Conservation (phyloP, 768 basidiomycete species). For the Kwoniella sp. region DNA sequence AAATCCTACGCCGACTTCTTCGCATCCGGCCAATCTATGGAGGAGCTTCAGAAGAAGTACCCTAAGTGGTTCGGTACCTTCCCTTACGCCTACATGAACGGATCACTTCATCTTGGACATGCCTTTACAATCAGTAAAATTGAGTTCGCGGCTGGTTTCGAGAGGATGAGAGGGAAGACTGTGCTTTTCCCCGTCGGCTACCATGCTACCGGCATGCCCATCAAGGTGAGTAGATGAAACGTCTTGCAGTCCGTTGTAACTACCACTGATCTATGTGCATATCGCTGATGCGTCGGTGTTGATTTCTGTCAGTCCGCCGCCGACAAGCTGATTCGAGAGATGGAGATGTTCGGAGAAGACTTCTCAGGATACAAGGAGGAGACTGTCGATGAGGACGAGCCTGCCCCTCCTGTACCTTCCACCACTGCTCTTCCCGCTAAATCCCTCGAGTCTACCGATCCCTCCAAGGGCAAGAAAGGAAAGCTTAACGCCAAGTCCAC, state of each 20-base stretch:
- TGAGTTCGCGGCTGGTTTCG: conserved; percentile 92
- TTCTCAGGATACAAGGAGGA: conserved; percentile 68
- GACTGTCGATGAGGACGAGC: conserved; percentile 53
- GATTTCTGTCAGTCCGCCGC: conserved; percentile 72
- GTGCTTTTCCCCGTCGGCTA: conserved; percentile 96
- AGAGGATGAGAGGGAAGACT: conserved; percentile 90
- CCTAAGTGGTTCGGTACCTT: conserved; percentile 99
- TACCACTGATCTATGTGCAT: too few species aligned
- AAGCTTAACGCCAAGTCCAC: conserved; percentile 91
- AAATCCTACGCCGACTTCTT: conserved; percentile 56
- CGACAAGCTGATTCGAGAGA: conserved; percentile 96
- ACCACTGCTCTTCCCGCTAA: conserved; percentile 44
- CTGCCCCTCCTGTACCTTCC: conserved; percentile 57
- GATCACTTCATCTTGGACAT: conserved; percentile 92
- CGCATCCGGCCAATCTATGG: conserved; percentile 62
- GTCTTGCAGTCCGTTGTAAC: too few species aligned
- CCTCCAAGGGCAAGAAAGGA: conserved; percentile 85
- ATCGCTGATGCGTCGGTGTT: background rate
- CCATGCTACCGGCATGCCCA: conserved; percentile 98
- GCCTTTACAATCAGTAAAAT: conserved; percentile 98
- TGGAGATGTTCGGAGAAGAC: conserved; percentile 89
- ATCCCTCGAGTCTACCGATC: conserved; percentile 50
- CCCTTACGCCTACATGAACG: conserved; percentile 98
- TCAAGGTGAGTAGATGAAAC: conserved; percentile 82
- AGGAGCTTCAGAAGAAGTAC: conserved; percentile 70